A percentile compares a stretch with the other conserved stretches of the same genome.
Conservation (phyloP, 306 rosid species). For the Datisca glomerata region DNA sequence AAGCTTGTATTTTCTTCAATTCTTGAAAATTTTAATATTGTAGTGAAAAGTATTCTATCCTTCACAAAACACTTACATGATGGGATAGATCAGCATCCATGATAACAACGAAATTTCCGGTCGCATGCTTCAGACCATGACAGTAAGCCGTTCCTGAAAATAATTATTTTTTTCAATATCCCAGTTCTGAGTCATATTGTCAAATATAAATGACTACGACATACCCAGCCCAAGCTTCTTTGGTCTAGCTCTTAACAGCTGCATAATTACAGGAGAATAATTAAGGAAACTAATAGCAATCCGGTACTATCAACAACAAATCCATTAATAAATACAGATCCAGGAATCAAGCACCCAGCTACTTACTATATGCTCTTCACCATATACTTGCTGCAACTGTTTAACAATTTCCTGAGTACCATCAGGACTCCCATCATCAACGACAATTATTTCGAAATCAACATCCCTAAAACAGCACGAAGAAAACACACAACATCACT, state of each 20-base stretch:
- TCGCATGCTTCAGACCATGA: conserved; percentile 92
- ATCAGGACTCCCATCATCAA: conserved; percentile 97
- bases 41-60: background rate
- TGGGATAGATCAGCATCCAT: conserved; percentile 97
- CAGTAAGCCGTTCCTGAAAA: conserved; percentile 86
- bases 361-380: conserved; percentile 83
- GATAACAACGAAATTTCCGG: conserved; percentile 88
- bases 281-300: background rate
- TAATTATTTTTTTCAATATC: conserved; percentile 14
- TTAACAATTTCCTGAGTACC: conserved; percentile 82
- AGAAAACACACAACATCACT: too few relatives aligned
- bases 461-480: conserved; percentile 36
- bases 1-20: background rate
- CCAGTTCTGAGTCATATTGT: conserved; percentile 6
- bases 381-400: conserved; percentile 76
- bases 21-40: background rate
- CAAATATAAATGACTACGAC: conserved; percentile 10
- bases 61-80: conserved; percentile 45
- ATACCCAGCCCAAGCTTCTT: conserved; percentile 87
- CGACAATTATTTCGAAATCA: conserved; percentile 80
- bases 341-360: conserved; percentile 2
- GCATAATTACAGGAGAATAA: conserved; percentile 14
- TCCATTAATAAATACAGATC: background rate
- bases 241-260: conserved; percentile 83
- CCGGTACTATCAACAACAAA: background rate